A percentile compares a stretch with the other conserved stretches of the same genome.
These are phyloP conservation scores for Daldinia sp. DNA, from an alignment of 2,329 filamentous ascomycete species.

Conservation along the genomic window DNA sequence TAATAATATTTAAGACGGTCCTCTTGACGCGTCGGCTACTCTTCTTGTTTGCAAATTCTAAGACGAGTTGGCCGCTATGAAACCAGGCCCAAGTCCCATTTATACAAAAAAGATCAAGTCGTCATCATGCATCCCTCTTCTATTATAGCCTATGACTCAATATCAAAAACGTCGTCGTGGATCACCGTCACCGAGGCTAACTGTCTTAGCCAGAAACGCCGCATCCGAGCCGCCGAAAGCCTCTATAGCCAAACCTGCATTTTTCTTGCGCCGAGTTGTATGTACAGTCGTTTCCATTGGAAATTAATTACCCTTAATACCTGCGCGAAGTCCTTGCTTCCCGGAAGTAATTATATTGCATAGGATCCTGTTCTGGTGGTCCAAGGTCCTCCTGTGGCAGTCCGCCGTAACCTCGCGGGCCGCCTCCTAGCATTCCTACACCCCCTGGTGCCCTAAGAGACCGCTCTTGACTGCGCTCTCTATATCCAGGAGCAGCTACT, in stretches of 20 bases:
- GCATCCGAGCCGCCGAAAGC: slow-evolving; percentile 17
- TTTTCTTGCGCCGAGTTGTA: slow-evolving; percentile 30
- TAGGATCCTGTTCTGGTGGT: slow-evolving; percentile 56
- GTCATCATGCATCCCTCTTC: slow-evolving; percentile 35
- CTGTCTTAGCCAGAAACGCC: slow-evolving; percentile 35
- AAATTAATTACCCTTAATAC: slow-evolving; percentile 18
- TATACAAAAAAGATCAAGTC: slow-evolving; percentile 28
- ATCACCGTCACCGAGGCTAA: slow-evolving; percentile 21
- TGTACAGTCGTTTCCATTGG: slow-evolving; percentile 27
- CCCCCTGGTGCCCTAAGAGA: slow-evolving; percentile 45
- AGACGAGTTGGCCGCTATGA: slow-evolving; percentile 18
- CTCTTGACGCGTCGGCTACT: slow-evolving; percentile 23
- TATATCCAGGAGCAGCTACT: slow-evolving; percentile 53
- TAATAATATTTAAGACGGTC: slow-evolving; percentile 26
- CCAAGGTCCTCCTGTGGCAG: slow-evolving; percentile 63
- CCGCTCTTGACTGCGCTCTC: slow-evolving; percentile 53
- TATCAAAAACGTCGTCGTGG: slow-evolving; percentile 27
- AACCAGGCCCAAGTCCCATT: slow-evolving; percentile 9
- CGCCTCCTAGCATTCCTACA: slow-evolving; percentile 67
- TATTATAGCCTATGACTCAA: slow-evolving; percentile 32
- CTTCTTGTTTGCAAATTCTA: slow-evolving; percentile 20
- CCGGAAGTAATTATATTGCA: slow-evolving; percentile 70
- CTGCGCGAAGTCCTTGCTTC: slow-evolving; percentile 40
- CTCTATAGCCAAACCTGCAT: slow-evolving; percentile 32
- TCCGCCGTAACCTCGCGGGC: slow-evolving; percentile 70